Evolutionary conservation across 495 filamentous ascomycete genomes (phyloP), one percentile per base, ranked within the genome.

Genomic region (Penicillium lagena): DNA sequence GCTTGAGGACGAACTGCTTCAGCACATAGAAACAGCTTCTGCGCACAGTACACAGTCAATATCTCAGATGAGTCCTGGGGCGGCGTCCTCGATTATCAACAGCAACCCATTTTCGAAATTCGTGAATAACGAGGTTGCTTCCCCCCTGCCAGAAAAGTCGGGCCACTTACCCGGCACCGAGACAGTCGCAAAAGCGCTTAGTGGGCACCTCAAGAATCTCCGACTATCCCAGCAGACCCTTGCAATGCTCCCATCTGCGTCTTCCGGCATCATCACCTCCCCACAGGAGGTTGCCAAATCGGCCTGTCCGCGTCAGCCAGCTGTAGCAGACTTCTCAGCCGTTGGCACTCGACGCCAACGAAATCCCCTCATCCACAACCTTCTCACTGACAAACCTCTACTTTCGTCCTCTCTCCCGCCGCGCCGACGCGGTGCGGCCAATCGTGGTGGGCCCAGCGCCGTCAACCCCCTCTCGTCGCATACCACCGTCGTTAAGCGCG

Each of bases 281-380:
- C 89, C 93, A 3, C 59, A 76, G 27, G 89, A 94, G 49, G 91
- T 87, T 5, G 86, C 90, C 30, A 81, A 80, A 47, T 79, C 78
- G 31, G 70, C 78, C 29, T 60, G 67, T 39, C 29, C 69, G 35
- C 45, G 67, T 45, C 59, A 73, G 46, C 52, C 67, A 9, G 52
- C 64, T 27, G 14, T 50, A 6, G 42, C 60, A 10, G 56, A 79
- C 29, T 64, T 80, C 1, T 80, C 83, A 5, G 80, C 79, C 37
- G 86, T 90, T 1, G 78, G 80, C 37, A 90, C 88, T 0, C 76
- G 89, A 47, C 75, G 79, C 40, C 82, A 83, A 58, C 81, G 86
- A 50, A 97, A 99, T 56, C 89, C 90, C 1, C 75, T 99, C 9
- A 96, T 99, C 43, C 93, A 97, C 64, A 97, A 94, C 53, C 83